Conservation (phyloP, 140 eudicot species). For the Bidens hawaiensis region DNA sequence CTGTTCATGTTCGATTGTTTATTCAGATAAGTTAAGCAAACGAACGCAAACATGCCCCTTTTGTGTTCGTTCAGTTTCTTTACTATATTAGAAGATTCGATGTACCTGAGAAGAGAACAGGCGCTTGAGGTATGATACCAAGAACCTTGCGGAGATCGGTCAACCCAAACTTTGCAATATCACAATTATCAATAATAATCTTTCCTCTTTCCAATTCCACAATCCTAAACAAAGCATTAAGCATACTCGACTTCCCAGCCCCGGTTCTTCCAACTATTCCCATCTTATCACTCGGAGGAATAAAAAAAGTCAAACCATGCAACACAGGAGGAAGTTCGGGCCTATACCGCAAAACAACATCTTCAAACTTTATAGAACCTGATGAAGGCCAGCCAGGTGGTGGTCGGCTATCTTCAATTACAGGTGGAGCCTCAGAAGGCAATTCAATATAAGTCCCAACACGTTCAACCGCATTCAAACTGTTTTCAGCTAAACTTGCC, state of each 20-base stretch:
- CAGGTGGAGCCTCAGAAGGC: slow-evolving; percentile 79
- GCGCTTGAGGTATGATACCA: slow-evolving; percentile 92
- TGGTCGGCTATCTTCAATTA: slow-evolving; percentile 66
- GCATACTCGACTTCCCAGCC: slow-evolving; percentile 98
- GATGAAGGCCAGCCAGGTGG: slow-evolving; percentile 94
- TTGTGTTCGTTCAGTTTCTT: too few relatives aligned
- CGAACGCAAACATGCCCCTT: too few relatives aligned
- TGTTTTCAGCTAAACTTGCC: slow-evolving; percentile 90
- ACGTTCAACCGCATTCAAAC: slow-evolving; percentile 88
- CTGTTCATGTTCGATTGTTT: too few relatives aligned
- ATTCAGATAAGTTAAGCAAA: too few relatives aligned
- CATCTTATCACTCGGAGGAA: slow-evolving; percentile 68
- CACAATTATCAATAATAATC: slow-evolving; percentile 65
- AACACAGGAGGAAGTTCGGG: slow-evolving; percentile 95
- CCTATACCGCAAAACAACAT: slow-evolving; percentile 78
- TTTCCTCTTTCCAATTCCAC: slow-evolving; percentile 92
- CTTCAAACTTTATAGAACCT: slow-evolving; percentile 71
- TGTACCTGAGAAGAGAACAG: slow-evolving; percentile 95
- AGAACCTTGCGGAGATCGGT: slow-evolving; percentile 85
- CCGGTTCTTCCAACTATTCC: slow-evolving; percentile 98
- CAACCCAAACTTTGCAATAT: slow-evolving; percentile 78
- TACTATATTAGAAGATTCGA: neutral
- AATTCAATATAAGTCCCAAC: slow-evolving; percentile 85
- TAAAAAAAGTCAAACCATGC: slow-evolving; percentile 62
- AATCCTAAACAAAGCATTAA: slow-evolving; percentile 84